A percentile compares a stretch with the other conserved stretches of the same genome.
Conservation (phyloP, 31 red algal species). For the Asparagopsis taxiformis region DNA sequence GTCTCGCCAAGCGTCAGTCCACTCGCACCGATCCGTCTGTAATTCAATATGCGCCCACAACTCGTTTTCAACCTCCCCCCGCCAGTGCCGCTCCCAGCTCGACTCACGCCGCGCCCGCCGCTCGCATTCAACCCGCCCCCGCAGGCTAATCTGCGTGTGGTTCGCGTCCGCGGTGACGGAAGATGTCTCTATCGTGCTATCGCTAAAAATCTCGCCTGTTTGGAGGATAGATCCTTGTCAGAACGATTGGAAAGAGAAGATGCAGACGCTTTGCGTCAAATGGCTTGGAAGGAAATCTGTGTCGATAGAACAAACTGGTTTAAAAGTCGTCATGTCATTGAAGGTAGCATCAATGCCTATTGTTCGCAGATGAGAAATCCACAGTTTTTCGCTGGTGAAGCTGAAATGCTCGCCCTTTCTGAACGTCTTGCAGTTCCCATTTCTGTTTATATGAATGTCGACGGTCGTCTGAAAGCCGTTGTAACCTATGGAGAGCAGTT, state of each 20-base stretch:
- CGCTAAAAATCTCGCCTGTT: conserved; percentile 72
- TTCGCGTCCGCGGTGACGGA: conserved; percentile 79
- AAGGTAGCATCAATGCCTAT: conserved; percentile 77
- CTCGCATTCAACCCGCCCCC: conserved; percentile 4
- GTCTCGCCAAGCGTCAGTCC: no score
- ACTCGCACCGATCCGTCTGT: no score
- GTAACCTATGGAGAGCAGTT: conserved; percentile 82
- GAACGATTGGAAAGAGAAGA: conserved; percentile 79
- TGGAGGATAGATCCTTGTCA: conserved; percentile 53
- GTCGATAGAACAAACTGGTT: conserved; percentile 59
- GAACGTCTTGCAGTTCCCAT: conserved; percentile 78
- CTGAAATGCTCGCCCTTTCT: conserved; percentile 83
- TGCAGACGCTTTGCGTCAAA: conserved; percentile 82
- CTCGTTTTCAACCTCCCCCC: no score
- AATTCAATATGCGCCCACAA: no score
- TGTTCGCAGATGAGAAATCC: conserved; percentile 71
- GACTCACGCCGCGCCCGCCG: no score
- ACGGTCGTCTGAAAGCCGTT: conserved; percentile 57
- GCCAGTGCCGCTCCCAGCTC: no score
- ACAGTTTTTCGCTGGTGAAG: conserved; percentile 83
- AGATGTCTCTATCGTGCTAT: conserved; percentile 95
- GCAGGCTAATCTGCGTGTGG: conserved; percentile 39
- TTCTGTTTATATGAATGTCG: conserved; percentile 64
- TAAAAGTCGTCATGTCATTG: conserved; percentile 56
- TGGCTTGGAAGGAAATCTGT: conserved; percentile 78